Evolutionary conservation across 345 rosid genomes (phyloP).

Genomic region (Aquilaria sinensis): DNA sequence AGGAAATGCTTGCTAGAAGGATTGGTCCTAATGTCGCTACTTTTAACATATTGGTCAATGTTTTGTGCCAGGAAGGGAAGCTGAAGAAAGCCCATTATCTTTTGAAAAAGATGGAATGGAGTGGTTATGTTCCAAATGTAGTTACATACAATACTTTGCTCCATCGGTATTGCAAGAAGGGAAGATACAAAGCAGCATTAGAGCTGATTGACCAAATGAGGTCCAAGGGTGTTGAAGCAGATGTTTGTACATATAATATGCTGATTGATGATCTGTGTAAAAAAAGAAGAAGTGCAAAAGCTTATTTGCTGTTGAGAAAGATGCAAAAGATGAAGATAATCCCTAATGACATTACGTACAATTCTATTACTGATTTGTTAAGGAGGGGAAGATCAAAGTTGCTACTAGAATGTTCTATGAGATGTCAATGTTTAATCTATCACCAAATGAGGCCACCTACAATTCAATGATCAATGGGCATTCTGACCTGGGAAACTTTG

Average conservation of each 20-base stretch:
- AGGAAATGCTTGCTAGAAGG: constrained; percentile 59
- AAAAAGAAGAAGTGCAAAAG: constrained; percentile 69
- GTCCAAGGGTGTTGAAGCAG: constrained; percentile 60
- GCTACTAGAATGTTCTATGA: constrained; percentile 57
- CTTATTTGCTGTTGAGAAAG: constrained; percentile 63
- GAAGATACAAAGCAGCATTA: constrained; percentile 53
- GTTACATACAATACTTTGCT: constrained; percentile 78
- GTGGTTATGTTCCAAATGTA: constrained; percentile 62
- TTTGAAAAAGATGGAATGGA: constrained; percentile 72
- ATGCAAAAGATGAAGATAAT: constrained; percentile 65
- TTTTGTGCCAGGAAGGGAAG: constrained; percentile 61
- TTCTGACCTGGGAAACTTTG: constrained; percentile 40
- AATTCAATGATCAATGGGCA: constrained; percentile 67
- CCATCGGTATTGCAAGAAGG: constrained; percentile 73
- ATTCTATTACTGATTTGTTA: constrained; percentile 67
- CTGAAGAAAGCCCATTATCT: constrained; percentile 59
- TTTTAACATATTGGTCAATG: constrained; percentile 75
- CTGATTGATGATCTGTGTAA: constrained; percentile 68
- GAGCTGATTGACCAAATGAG: constrained; percentile 67
- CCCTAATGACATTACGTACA: constrained; percentile 74
- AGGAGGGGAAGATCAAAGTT: constrained; percentile 58
- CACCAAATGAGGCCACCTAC: constrained; percentile 53
- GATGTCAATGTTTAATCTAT: constrained; percentile 54
- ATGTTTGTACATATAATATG: constrained; percentile 80
- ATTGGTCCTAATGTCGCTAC: constrained; percentile 78